Evolutionary conservation across 1,139 yeast genomes (phyloP).

Genomic region (Geotrichum armillariae): DNA sequence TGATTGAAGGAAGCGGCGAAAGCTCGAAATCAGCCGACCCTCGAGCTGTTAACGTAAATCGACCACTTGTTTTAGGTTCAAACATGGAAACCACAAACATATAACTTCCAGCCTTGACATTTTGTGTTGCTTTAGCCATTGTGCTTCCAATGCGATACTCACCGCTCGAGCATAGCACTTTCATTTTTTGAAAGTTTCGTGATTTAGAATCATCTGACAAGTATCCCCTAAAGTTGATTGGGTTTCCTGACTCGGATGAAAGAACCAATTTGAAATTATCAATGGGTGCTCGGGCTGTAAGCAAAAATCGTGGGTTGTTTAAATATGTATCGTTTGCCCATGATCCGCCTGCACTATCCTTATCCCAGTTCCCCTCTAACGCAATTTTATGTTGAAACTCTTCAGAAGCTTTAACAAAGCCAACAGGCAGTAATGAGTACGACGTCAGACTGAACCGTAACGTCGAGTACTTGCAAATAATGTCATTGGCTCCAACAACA

Average conservation of each 20-base stretch:
- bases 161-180: conserved; percentile 39
- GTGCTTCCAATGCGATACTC: conserved; percentile 38
- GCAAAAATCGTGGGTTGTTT: conserved; percentile 63
- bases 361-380: conserved; percentile 51
- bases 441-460: conserved; percentile 43
- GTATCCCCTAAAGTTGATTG: conserved; percentile 38
- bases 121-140: conserved; percentile 33
- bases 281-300: conserved; percentile 28
- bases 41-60: conserved; percentile 26
- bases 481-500: conserved; percentile 35
- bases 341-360: conserved; percentile 55
- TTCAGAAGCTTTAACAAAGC: conserved; percentile 38
- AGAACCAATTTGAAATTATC: conserved; percentile 13
- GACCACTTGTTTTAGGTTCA: conserved; percentile 30
- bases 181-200: conserved; percentile 34
- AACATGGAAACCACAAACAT: conserved; percentile 41
- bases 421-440: conserved; percentile 38
- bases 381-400: conserved; percentile 32
- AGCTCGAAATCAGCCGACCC: conserved; percentile 26
- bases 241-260: conserved; percentile 27
- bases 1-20: conserved; percentile 26
- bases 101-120: conserved; percentile 44
- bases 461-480: conserved; percentile 30
- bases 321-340: conserved; percentile 53
- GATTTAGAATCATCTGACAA: conserved; percentile 34